Base-by-base conservation (phyloP, 371 early-diverging fungal species). In the Rhizomucor miehei region DNA sequence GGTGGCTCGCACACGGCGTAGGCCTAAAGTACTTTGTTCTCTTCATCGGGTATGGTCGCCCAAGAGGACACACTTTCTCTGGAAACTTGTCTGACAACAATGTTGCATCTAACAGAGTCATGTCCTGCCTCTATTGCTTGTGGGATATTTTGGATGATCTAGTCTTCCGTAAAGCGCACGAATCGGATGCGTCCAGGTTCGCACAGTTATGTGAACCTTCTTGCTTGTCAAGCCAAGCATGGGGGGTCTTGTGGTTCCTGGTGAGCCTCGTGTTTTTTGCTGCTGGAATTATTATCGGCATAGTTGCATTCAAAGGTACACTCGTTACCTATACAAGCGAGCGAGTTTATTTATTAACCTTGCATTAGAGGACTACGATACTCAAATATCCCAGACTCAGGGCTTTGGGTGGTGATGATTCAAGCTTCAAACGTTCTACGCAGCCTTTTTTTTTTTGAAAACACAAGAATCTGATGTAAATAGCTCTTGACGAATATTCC, bases 81-180 rank as follows among this genome's bases (percentile, higher is more conserved):
- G 19, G 14, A 9, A 9, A 44, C 34, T 21, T 11, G 19, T 44
- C 9, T 0, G 14, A 17, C 50, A 6, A 50, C 11, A 25, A 25
- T 36, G 19, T 44, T n/a, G n/a, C n/a, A n/a, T n/a, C n/a, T 11
- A 37, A 25, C 59, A 83, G 89, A 20, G 87, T 88, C 25, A 93
- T 95, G 95, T 84, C 84, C 5, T 84, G 89, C 24, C 74, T 90
- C 25, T 93, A 95, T 65, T 79, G 87, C 45, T 79, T 93, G 17
- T 91, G 92, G 86, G 95, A 95, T 71, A 92, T 94, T 60, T 67
- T 94, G 51, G 94, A 95, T 49, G 93, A 92, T 68, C 76, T 94
- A 12, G 82, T 95, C 3, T 69, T 86, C 47, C 77, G 92, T 36
- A 91, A 91, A 69, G 89, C 89, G n/a, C 88, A 92, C 66, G 89